phyloP scores from a whole-genome alignment of 2,329 filamentous ascomycete genomes.

The Colletotrichum camelliae region DNA sequence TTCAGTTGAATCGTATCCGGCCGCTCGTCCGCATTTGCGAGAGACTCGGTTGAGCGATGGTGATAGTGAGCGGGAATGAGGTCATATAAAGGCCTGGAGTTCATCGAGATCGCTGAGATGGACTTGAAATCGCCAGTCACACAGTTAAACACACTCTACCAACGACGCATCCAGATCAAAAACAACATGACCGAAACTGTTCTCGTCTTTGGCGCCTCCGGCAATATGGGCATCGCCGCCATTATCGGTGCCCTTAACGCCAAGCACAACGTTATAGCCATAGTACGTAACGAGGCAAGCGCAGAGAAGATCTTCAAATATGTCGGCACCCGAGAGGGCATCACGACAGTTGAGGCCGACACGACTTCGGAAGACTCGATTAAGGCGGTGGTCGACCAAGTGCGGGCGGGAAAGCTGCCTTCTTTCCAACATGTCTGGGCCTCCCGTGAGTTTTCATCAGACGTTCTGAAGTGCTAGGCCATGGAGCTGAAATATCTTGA shows the following conservation, averaged over 20 bases:
- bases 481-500: neutral
- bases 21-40: neutral
- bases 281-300: slow-evolving; percentile 40
- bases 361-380: slow-evolving; percentile 35
- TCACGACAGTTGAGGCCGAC: slow-evolving; percentile 38
- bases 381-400: slow-evolving; percentile 35
- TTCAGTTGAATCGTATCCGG: neutral
- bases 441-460: slow-evolving; percentile 26
- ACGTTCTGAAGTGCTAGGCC: neutral
- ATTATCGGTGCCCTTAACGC: slow-evolving; percentile 33
- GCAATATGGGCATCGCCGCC: slow-evolving; percentile 42
- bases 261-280: slow-evolving; percentile 36
- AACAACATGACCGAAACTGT: slow-evolving; percentile 30
- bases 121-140: neutral
- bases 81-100: neutral
- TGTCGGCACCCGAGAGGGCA: slow-evolving; percentile 30
- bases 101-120: neutral
- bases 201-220: slow-evolving; percentile 43
- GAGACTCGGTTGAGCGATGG: neutral
- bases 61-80: neutral
- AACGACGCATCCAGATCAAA: neutral
- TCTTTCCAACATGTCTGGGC: slow-evolving; percentile 43
- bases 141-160: fast-evolving
- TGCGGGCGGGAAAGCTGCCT: slow-evolving; percentile 35
- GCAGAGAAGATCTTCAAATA: slow-evolving; percentile 37